Base-by-base conservation (phyloP, 2,329 filamentous ascomycete genomes). In the Scytalidium lignicola region DNA sequence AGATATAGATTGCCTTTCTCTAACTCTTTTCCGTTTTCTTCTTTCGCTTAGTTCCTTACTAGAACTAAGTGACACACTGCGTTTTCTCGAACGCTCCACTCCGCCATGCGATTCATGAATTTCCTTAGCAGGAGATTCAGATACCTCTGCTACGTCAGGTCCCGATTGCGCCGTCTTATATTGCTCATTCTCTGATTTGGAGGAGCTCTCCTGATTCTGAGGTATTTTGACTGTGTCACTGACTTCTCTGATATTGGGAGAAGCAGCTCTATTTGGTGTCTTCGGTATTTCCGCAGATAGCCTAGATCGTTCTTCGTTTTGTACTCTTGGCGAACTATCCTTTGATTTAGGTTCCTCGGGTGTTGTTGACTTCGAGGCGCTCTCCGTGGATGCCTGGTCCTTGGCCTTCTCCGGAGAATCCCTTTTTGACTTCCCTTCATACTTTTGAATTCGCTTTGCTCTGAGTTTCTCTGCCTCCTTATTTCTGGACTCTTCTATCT, bases 401-500 rank as follows among this genome's bases (percentile, higher is more conserved):
- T 13, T 37, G 32, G 32, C 12, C n/a, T 9, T 17, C 15, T 4
- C 32, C 15, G 32, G 10, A 17, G 32, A 37, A 37, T 5, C 5
- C 8, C 5, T n/a, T 15, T 37, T 37, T 15, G 32, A 37, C n/a
- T 37, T 37, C 15, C 15, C 32, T 9, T 37, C 32, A 37, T 37
- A 37, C 32, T 37, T 37, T 17, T 37, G 12, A 15, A 37, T 37
- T 37, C 32, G 32, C 15, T 37, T 37, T 37, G 32, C 32, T 37
- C 32, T 8, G n/a, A 37, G 6, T 40, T 37, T 46, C 40, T 64
- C 64, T 2, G 51, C 53, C 45, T 63, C 67, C 17, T 59, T 58
- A 51, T 65, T 67, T 50, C 64, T 60, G n/a, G 32, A 29, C 68
- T 72, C 57, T n/a, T 37, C 32, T n/a, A 37, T 8, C 15, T 86